These are phyloP conservation scores for Ogataea nitratoaversa DNA, from an alignment of 805 yeast genomes.

Conservation along the genomic window DNA sequence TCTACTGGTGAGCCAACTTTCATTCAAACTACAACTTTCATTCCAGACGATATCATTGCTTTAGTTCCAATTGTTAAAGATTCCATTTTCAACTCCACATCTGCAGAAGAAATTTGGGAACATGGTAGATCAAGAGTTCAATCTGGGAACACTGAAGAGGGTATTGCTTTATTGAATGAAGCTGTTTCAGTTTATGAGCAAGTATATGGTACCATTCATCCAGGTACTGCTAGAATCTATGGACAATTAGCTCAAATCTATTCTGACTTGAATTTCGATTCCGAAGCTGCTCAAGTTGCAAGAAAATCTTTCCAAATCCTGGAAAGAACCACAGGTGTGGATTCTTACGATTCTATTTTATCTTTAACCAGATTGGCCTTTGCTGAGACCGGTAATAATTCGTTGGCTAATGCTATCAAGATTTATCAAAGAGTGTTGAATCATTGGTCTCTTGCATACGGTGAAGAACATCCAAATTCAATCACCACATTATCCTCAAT, in stretches of 20 bases:
- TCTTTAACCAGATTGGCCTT: conserved; percentile 71
- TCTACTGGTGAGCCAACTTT: conserved; percentile 21
- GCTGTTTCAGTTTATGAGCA: conserved; percentile 73
- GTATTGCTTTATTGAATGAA: conserved; percentile 62
- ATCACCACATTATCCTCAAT: conserved; percentile 60
- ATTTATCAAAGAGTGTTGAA: conserved; percentile 56
- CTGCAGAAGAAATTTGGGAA: conserved; percentile 73
- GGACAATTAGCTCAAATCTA: conserved; percentile 62
- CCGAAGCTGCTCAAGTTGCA: conserved; percentile 58
- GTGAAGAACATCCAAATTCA: conserved; percentile 64
- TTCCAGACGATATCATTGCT: conserved; percentile 58
- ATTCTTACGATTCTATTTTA: conserved; percentile 70
- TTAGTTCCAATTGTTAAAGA: conserved; percentile 76
- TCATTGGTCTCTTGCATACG: conserved; percentile 55
- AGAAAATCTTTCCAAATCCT: conserved; percentile 67
- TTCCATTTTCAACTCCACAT: conserved; percentile 57
- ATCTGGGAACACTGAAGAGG: conserved; percentile 45
- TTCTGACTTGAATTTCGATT: conserved; percentile 51
- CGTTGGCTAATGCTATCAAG: conserved; percentile 56
- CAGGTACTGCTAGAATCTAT: conserved; percentile 71
- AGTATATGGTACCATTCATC: conserved; percentile 75
- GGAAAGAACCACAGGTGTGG: conserved; percentile 80
- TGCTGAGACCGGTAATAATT: conserved; percentile 59
- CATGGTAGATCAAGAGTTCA: conserved; percentile 45
- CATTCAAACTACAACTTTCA: conserved; percentile 39